phyloP scores from a whole-genome alignment of 2,329 filamentous ascomycete genomes.

The Fusarium sp. region DNA sequence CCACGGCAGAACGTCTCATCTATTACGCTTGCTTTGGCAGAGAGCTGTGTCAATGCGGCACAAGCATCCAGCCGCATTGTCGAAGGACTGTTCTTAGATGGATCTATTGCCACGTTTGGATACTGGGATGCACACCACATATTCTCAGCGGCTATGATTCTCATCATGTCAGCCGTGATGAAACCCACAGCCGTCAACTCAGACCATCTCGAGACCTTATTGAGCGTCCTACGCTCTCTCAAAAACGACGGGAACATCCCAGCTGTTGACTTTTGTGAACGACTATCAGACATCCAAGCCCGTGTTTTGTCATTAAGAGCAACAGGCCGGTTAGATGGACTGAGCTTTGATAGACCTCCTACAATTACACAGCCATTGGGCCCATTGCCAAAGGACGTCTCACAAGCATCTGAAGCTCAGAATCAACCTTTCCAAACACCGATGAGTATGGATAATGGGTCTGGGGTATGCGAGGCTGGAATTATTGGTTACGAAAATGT shows the following conservation, averaged over 20 bases:
- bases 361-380: not conserved
- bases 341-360: not conserved
- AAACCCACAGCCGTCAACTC: constrained; percentile 46
- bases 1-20: constrained; percentile 45
- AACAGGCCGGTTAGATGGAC: constrained; percentile 17
- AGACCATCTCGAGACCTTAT: constrained; percentile 46
- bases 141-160: constrained; percentile 49
- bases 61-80: constrained; percentile 48
- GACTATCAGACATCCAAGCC: constrained; percentile 44
- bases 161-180: constrained; percentile 51
- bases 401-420: not conserved
- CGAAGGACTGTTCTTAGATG: constrained; percentile 42
- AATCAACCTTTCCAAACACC: constrained; percentile 12
- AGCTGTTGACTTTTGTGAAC: constrained; percentile 48
- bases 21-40: constrained; percentile 49
- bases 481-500: constrained; percentile 33
- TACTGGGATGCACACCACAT: constrained; percentile 53
- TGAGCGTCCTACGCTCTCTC: constrained; percentile 48
- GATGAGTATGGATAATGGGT: not conserved
- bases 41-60: constrained; percentile 51
- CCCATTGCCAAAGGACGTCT: not conserved
- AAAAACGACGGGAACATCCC: constrained; percentile 50
- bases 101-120: constrained; percentile 46
- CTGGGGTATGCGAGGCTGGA: not conserved
- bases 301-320: constrained; percentile 33